Conservation (phyloP, 257 asterid species). For the Prunella vulgaris region DNA sequence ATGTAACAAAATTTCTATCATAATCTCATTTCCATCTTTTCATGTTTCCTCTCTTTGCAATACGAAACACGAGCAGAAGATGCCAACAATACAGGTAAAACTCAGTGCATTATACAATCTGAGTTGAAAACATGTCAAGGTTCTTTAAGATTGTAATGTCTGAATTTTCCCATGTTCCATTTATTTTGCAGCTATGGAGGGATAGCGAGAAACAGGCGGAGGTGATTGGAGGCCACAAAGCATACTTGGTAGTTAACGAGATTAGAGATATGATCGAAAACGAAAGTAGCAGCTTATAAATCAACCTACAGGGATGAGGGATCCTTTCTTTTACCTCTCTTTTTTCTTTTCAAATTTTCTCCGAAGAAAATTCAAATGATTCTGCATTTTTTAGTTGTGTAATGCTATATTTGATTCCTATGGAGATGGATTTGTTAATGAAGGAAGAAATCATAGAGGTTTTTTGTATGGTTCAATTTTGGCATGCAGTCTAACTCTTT, state of each 20-base stretch:
- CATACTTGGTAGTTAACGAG: conserved; percentile 74
- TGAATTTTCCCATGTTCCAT: background rate
- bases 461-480: background rate
- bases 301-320: background rate
- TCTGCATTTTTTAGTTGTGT: background rate
- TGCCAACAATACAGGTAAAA: conserved; percentile 92
- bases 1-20: background rate
- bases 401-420: background rate
- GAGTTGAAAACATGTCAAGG: background rate
- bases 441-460: background rate
- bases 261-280: conserved; percentile 77
- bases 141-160: background rate
- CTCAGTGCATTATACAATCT: background rate
- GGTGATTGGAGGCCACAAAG: conserved; percentile 88
- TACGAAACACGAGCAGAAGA: conserved; percentile 62
- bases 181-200: conserved; percentile 62
- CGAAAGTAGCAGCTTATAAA: conserved; percentile 35
- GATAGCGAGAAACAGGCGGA: conserved; percentile 76
- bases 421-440: background rate
- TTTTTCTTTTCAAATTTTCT: background rate
- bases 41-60: conserved; percentile 36
- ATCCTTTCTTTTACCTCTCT: background rate
- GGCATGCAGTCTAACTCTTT: background rate
- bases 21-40: conserved; percentile 11
- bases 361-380: background rate